Percentiles rank a stretch among this genome's conserved stretches.
These are phyloP conservation scores for Houttuynia cordata DNA, from an alignment of 164 flowering plant species.

Conservation along the genomic window DNA sequence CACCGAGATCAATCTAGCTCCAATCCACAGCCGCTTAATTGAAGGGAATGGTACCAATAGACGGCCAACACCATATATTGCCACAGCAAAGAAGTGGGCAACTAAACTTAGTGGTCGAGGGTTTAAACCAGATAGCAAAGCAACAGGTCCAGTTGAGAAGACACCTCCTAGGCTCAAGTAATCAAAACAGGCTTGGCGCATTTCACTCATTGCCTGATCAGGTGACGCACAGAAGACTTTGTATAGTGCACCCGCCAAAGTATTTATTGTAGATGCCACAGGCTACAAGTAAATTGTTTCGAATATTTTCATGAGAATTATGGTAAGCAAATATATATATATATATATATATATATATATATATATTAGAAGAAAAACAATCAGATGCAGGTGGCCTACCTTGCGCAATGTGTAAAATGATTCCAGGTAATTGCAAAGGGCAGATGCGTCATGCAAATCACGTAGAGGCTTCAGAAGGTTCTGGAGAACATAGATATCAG, in stretches of 20 bases:
- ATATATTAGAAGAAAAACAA: too few relatives aligned
- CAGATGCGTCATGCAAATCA: slow-evolving; percentile 59
- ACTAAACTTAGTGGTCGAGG: slow-evolving; percentile 87
- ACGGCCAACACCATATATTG: slow-evolving; percentile 81
- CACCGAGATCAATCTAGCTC: slow-evolving; percentile 71
- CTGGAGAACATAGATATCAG: slow-evolving; percentile 76
- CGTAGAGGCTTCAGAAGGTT: slow-evolving; percentile 67
- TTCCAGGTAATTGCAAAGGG: slow-evolving; percentile 66
- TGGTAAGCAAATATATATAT: background rate
- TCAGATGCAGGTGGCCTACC: slow-evolving; percentile 16
- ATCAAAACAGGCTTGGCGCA: slow-evolving; percentile 92
- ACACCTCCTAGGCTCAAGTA: slow-evolving; percentile 75
- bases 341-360: too few relatives aligned
- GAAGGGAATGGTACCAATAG: slow-evolving; percentile 78
- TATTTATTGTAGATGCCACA: slow-evolving; percentile 72
- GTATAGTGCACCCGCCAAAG: slow-evolving; percentile 71
- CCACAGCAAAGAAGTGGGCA: slow-evolving; percentile 90
- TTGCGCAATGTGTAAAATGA: slow-evolving; percentile 78
- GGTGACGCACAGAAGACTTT: slow-evolving; percentile 77
- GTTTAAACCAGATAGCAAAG: slow-evolving; percentile 81
- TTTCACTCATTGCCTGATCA: slow-evolving; percentile 81
- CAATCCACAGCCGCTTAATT: slow-evolving; percentile 70
- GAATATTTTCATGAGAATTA: background rate
- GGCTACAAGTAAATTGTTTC: slow-evolving; percentile 38
- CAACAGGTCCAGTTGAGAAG: slow-evolving; percentile 58